Conservation (phyloP, 2,329 filamentous ascomycete species). For the Triangularia verruculosa region DNA sequence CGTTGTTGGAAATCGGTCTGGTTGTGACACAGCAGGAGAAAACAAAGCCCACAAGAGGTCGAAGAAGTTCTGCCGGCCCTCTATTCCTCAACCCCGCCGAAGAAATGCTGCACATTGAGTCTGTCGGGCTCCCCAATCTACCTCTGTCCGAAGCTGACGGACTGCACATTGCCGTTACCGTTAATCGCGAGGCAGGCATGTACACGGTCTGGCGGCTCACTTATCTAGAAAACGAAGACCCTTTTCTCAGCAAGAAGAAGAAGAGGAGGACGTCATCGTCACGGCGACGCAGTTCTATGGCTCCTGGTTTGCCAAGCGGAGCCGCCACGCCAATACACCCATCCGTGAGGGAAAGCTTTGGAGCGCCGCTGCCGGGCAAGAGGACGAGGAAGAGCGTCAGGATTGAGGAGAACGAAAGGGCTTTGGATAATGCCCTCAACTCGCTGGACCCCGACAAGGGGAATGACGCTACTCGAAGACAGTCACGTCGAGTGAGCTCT, state of each 20-base stretch:
- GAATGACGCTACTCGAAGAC: slow-evolving; percentile 52
- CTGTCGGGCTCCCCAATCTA: slow-evolving; percentile 54
- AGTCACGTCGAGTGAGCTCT: slow-evolving; percentile 82
- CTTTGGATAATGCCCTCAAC: slow-evolving; percentile 59
- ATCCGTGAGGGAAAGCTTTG: slow-evolving; percentile 74
- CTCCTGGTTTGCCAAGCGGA: slow-evolving; percentile 68
- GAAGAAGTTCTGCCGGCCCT: slow-evolving; percentile 42
- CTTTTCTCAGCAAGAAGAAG: slow-evolving; percentile 47
- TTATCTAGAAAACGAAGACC: slow-evolving; percentile 68
- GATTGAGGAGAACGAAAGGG: slow-evolving; percentile 45
- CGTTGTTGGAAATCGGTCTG: slow-evolving; percentile 79
- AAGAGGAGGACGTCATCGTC: slow-evolving; percentile 46
- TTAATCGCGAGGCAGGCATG: slow-evolving; percentile 70
- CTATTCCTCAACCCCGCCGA: slow-evolving; percentile 71
- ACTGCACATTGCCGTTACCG: slow-evolving; percentile 74
- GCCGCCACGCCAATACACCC: slow-evolving; percentile 72
- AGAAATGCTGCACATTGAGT: slow-evolving; percentile 79
- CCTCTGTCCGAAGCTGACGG: slow-evolving; percentile 39
- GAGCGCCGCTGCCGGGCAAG: slow-evolving; percentile 54
- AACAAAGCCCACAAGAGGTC: slow-evolving; percentile 33
- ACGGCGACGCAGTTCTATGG: slow-evolving; percentile 61
- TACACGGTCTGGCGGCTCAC: slow-evolving; percentile 84
- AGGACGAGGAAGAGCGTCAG: slow-evolving; percentile 46
- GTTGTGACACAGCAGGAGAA: slow-evolving; percentile 62
- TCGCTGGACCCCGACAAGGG: slow-evolving; percentile 68